Percentiles rank a stretch among this genome's conserved stretches.
phyloP scores from a whole-genome alignment of 1,139 yeast species.

The Scheffersomyces cryptocercus region DNA sequence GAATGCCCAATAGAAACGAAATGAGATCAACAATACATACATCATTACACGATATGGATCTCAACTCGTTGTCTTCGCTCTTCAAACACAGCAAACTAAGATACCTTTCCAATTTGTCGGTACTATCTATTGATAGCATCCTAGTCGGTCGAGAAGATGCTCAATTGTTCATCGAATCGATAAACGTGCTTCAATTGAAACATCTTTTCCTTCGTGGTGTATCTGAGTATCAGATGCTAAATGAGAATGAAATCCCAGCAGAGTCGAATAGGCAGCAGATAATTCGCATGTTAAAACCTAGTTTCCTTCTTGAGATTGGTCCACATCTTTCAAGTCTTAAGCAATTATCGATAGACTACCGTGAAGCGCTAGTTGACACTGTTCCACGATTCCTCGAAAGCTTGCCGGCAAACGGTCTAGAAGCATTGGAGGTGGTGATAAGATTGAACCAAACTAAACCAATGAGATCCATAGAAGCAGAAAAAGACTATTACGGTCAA shows the following conservation, averaged over 20 bases:
- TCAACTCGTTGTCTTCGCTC: constrained; percentile 12
- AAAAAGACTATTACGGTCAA: constrained; percentile 22
- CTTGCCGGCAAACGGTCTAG: constrained; percentile 20
- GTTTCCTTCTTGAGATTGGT: constrained; percentile 32
- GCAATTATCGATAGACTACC: constrained; percentile 41
- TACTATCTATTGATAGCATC: constrained; percentile 28
- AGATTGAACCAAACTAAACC: constrained; percentile 41
- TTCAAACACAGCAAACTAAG: constrained; percentile 16
- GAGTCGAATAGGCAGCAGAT: not conserved
- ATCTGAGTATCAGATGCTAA: constrained; percentile 24
- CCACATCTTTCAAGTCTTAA: constrained; percentile 25
- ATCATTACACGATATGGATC: constrained; percentile 8
- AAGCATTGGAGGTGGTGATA: constrained; percentile 44
- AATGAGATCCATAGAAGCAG: constrained; percentile 9
- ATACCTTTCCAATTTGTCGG: constrained; percentile 17
- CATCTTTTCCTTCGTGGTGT: constrained; percentile 28
- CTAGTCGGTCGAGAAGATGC: constrained; percentile 28
- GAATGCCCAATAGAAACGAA: not conserved
- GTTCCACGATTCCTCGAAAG: constrained; percentile 38
- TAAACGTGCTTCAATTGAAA: constrained; percentile 21
- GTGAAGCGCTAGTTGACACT: constrained; percentile 45
- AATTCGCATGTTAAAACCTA: constrained; percentile 14
- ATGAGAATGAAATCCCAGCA: not conserved
- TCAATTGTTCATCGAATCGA: constrained; percentile 16
- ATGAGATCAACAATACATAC: not conserved